phyloP scores from a whole-genome alignment of 192 early-diverging fungal genomes.

The Linnemannia zychae region DNA sequence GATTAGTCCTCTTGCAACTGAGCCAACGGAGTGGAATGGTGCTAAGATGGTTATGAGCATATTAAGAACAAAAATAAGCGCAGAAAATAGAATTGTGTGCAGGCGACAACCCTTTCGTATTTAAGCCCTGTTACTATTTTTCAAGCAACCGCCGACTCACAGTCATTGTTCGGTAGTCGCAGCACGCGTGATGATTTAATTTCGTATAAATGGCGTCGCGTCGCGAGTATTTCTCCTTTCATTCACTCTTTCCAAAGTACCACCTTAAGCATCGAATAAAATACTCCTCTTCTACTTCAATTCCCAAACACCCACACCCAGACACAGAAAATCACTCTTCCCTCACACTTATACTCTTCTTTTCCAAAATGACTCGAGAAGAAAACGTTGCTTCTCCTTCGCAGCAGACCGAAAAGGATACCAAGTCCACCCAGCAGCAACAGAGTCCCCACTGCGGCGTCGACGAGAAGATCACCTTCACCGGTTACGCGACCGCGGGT shows the following conservation, averaged over 20 bases:
- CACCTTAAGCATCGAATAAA: background rate
- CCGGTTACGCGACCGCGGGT: slow-evolving; percentile 23
- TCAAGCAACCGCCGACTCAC: too few relatives aligned
- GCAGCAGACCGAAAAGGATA: background rate
- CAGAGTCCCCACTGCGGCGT: background rate
- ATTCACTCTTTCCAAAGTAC: background rate
- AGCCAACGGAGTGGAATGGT: too few relatives aligned
- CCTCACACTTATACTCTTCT: background rate
- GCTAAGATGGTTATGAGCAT: too few relatives aligned
- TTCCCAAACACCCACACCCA: background rate
- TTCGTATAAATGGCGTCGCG: background rate
- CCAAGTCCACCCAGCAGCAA: background rate
- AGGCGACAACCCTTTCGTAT: too few relatives aligned
- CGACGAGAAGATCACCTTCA: slow-evolving; percentile 5
- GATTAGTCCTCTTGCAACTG: too few relatives aligned
- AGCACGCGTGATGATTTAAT: background rate
- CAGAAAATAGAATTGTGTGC: too few relatives aligned
- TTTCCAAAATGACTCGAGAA: background rate
- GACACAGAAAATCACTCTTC: background rate
- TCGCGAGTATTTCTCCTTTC: background rate
- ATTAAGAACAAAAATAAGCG: too few relatives aligned
- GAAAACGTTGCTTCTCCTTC: background rate
- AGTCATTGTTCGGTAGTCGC: too few relatives aligned
- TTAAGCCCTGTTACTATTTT: too few relatives aligned
- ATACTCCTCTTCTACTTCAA: background rate